These are phyloP conservation scores for Andrographis paniculata DNA, from an alignment of 305 asterid species.

Conservation along the genomic window DNA sequence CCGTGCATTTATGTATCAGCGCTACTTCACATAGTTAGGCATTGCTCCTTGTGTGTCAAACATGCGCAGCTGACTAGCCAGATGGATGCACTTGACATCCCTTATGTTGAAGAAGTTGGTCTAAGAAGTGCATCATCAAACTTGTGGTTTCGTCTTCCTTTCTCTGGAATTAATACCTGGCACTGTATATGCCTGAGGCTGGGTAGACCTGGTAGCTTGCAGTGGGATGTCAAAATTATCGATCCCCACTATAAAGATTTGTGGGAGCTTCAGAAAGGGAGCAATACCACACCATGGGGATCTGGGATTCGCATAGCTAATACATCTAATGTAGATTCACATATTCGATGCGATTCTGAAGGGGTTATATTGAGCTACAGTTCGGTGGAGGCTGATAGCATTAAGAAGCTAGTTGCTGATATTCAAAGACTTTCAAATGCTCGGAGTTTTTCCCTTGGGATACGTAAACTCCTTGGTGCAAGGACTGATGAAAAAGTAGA, in stretches of 20 bases:
- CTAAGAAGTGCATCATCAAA: slow-evolving; percentile 82
- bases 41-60: slow-evolving; percentile 89
- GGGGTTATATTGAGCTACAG: slow-evolving; percentile 91
- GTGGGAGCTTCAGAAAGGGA: slow-evolving; percentile 98
- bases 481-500: slow-evolving; percentile 78
- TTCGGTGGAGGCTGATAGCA: slow-evolving; percentile 92
- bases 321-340: slow-evolving; percentile 95
- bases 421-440: slow-evolving; percentile 93
- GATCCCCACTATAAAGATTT: slow-evolving; percentile 82
- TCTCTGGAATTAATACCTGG: slow-evolving; percentile 79
- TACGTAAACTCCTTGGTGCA: slow-evolving; percentile 83
- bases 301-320: slow-evolving; percentile 92
- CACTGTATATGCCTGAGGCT: slow-evolving; percentile 82
- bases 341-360: slow-evolving; percentile 88
- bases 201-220: slow-evolving; percentile 97
- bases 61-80: slow-evolving; percentile 97
- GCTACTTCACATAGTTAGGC: slow-evolving; percentile 89
- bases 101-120: slow-evolving; percentile 96
- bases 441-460: slow-evolving; percentile 77
- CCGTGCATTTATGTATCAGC: slow-evolving; percentile 73
- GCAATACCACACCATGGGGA: slow-evolving; percentile 81
- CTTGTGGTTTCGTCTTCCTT: slow-evolving; percentile 96
- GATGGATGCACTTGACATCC: slow-evolving; percentile 90
- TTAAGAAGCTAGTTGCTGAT: slow-evolving; percentile 81
- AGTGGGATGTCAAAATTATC: slow-evolving; percentile 94